Percentiles rank a stretch among this genome's conserved stretches.
These are phyloP conservation scores for Beta vulgaris DNA, from an alignment of 148 eudicot genomes.

Conservation along the genomic window DNA sequence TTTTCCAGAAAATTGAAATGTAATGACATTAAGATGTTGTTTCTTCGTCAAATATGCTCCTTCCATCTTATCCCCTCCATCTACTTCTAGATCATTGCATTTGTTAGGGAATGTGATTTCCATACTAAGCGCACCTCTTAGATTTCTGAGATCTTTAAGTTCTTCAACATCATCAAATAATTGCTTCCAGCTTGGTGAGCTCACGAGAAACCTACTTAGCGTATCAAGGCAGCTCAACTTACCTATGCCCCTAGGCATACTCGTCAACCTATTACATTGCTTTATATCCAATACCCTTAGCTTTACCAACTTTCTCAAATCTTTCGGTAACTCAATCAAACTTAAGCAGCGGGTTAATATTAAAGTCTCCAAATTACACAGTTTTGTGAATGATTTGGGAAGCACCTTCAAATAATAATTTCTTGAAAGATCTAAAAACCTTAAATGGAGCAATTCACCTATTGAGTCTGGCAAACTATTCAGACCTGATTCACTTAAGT, in stretches of 20 bases:
- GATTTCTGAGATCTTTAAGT: background rate
- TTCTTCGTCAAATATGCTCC: slow-evolving; percentile 12
- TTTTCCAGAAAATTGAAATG: background rate
- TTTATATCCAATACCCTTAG: too few species aligned
- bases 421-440: too few species aligned
- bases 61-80: background rate
- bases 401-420: too few species aligned
- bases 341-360: too few species aligned
- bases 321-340: too few species aligned
- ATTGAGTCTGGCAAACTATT: too few species aligned
- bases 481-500: too few species aligned
- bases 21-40: background rate
- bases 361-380: too few species aligned
- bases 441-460: too few species aligned
- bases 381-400: too few species aligned
- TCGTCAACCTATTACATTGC: background rate
- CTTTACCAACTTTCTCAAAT: too few species aligned
- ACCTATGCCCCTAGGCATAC: slow-evolving; percentile 17
- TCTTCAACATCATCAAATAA: background rate
- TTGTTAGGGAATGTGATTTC: background rate
- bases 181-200: background rate
- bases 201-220: background rate
- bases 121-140: background rate
- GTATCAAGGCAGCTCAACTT: background rate
- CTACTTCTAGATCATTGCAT: too few species aligned